Base-by-base conservation (phyloP, 139 green algal genomes). In the Volvox africanus region DNA sequence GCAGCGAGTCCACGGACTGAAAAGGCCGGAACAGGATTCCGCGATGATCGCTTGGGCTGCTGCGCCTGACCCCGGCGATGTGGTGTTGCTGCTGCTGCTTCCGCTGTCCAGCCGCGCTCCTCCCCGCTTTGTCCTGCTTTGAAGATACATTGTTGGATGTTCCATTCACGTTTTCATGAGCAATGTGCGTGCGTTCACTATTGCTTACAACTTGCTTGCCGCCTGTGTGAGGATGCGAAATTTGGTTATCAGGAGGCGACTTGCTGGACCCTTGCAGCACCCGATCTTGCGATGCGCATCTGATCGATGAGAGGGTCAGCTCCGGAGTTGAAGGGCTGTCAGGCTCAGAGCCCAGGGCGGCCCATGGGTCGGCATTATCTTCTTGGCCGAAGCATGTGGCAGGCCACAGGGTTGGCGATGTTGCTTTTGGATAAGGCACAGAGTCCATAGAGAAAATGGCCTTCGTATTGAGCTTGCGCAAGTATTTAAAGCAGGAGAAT, bases 341-440 rank as follows among this genome's bases (percentile, higher is more conserved):
- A 73, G 65, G 65, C 11, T 6, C 65, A 28, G 24, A 30, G 65
- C 65, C 65, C 2, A 28, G 5, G 28, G 17, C 26, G 71, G 24
- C 71, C 71, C 71, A 21, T 9, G 71, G 71, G 71, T 79, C 71
- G 24, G 71, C 71, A 79, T 30, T 21, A 35, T 35, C 71, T n/a
- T 9, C 1, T 6, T 79, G 21, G 1, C 2, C 28, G 71, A 79
- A 79, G 28, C 71, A 79, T 20, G 24, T 21, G 21, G 71, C 75
- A 26, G 83, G 83, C 83, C 83, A 89, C 24, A 89, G 83, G 1
- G 83, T 80, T 32, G 83, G 83, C 11, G 83, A 80, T 36, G 36
- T 24, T 13, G 83, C 83, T 1, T n/a, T 0, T 1, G 83, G 67
- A 71, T 36, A 50, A 68, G 67, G 2, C 1, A 89, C 83, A 0